phyloP scores from a whole-genome alignment of 257 asterid species.

The Vinca minor region DNA sequence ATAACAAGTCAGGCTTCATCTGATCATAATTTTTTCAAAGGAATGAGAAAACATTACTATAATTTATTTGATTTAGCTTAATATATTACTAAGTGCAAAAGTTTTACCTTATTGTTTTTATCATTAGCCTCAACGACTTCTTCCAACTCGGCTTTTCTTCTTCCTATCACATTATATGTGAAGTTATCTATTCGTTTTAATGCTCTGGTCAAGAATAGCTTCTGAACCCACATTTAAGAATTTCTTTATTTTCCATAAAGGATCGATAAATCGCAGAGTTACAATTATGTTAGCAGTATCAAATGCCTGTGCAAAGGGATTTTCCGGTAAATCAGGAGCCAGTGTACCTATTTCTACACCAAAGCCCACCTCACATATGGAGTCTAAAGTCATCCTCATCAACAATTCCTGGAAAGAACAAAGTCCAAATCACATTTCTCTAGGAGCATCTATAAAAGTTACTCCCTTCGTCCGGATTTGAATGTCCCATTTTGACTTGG shows the following conservation, averaged over 20 bases:
- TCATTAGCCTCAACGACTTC: slow-evolving; percentile 18
- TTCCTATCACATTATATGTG: slow-evolving; percentile 65
- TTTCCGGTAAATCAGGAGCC: slow-evolving; percentile 60
- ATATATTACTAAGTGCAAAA: not conserved
- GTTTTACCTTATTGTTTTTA: slow-evolving; percentile 49
- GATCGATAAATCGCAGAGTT: slow-evolving; percentile 80
- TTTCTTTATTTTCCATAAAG: slow-evolving; percentile 73
- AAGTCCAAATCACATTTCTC: not conserved
- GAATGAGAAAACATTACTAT: not conserved
- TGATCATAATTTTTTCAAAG: slow-evolving; percentile 18
- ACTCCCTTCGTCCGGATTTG: too few species aligned
- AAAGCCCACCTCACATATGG: slow-evolving; percentile 91
- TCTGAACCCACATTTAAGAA: slow-evolving; percentile 76
- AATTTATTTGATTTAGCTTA: not conserved
- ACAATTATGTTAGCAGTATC: slow-evolving; percentile 76
- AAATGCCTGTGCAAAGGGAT: slow-evolving; percentile 70
- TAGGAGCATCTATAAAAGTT: not conserved
- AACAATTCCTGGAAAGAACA: too few species aligned
- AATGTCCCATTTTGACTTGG: too few species aligned
- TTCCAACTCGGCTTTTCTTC: slow-evolving; percentile 62
- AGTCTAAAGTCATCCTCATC: slow-evolving; percentile 83
- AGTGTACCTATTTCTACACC: slow-evolving; percentile 88
- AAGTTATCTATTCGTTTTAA: slow-evolving; percentile 65
- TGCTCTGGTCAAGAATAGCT: slow-evolving; percentile 65
- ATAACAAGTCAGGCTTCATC: slow-evolving; percentile 69